Percentiles rank a stretch among this genome's conserved stretches.
Evolutionary conservation across 345 rosid species (phyloP).

Genomic region (rapeseed (Brassica napus)): Da-Ae NC_063439.1:19566001-19566500

Average conservation of each 20-base stretch:
- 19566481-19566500: background rate
- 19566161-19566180: background rate
- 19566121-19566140: conserved; percentile 52
- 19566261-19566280: conserved; percentile 58
- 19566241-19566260: conserved; percentile 83
- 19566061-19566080: conserved; percentile 95
- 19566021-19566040: conserved; percentile 80
- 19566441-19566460: conserved; percentile 82
- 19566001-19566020: background rate
- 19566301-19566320: background rate
- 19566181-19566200: background rate
- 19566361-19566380: conserved; percentile 18
- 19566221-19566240: conserved; percentile 94
- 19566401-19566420: conserved; percentile 83
- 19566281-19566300: conserved; percentile 41
- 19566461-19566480: conserved; percentile 86
- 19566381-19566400: conserved; percentile 54
- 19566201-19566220: background rate
- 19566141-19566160: background rate
- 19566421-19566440: conserved; percentile 99
- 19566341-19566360: background rate
- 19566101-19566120: conserved; percentile 61
- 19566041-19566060: conserved; percentile 88
- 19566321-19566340: conserved; percentile 34
- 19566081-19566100: conserved; percentile 71